Base-by-base conservation (phyloP, 768 basidiomycete species). In the Tephrocybe rancida region DNA sequence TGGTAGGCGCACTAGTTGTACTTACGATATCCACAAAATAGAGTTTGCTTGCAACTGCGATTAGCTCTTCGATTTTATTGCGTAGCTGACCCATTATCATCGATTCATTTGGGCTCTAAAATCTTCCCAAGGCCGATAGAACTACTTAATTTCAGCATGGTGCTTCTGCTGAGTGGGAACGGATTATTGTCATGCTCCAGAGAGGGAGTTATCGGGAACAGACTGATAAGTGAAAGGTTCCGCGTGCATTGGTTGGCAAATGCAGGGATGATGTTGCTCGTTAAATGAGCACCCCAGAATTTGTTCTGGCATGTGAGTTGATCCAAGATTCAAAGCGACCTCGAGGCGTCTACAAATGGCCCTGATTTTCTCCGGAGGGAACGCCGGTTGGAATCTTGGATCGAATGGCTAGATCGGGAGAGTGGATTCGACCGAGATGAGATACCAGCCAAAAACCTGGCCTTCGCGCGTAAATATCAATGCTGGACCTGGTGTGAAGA, bases 221-320 rank as follows among this genome's bases (percentile, higher is more conserved):
- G 39, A 41, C 19, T 13, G 27, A 50, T 51, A 37, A n/a, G 39
- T 41, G 22, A 44, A 56, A 44, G 44, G 42, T 51, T 54, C 60
- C 48, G 24, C 44, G 30, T 50, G 32, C 57, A 55, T n/a, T 58
- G 53, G 43, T 45, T 19, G 29, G 42, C 42, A 51, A 48, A 65
- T 63, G 60, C 61, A 65, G 65, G 61, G 64, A 58, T 59, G 64
- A 57, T 59, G 55, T 57, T 54, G 44, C 57, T 60, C 46, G 44
- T 55, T 60, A 54, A 55, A 59, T 58, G 60, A 68, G 64, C 60
- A 70, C 69, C 73, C 70, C 70, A 71, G 64, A 72, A 67, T 62
- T 64, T 61, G 58, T 44, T 55, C 27, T 56, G 49, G 53, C 56
- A 61, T 55, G 55, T 58, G 56, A 58, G 56, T 44, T 59, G 55